Conservation (phyloP, 768 basidiomycete genomes). For the Ramaria sp. region DNA sequence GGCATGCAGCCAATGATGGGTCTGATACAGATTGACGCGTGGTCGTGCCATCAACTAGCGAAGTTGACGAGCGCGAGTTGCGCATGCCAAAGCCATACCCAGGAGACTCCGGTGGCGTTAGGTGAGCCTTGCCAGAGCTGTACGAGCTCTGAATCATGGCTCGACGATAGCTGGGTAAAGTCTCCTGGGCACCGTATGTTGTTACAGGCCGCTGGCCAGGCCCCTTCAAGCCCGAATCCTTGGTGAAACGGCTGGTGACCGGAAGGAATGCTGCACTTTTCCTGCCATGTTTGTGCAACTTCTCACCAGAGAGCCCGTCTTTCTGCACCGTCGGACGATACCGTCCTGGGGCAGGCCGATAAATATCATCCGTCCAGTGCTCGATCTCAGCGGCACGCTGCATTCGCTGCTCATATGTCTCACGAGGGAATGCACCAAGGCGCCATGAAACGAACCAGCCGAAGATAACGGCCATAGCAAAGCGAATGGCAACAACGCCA, state of each 20-base stretch:
- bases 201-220: slow-evolving; percentile 25
- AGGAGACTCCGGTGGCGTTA: slow-evolving; percentile 64
- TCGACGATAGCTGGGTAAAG: slow-evolving; percentile 42
- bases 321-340: slow-evolving; percentile 85
- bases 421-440: slow-evolving; percentile 85
- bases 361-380: slow-evolving; percentile 93
- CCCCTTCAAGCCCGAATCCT: slow-evolving; percentile 47
- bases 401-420: slow-evolving; percentile 90
- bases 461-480: slow-evolving; percentile 94
- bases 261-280: slow-evolving; percentile 29
- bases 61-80: slow-evolving; percentile 74
- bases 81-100: slow-evolving; percentile 31
- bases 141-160: slow-evolving; percentile 35
- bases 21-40: slow-evolving; percentile 12
- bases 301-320: slow-evolving; percentile 39
- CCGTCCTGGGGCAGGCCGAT: slow-evolving; percentile 81
- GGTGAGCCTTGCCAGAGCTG: slow-evolving; percentile 15
- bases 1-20: slow-evolving; percentile 54
- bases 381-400: slow-evolving; percentile 85
- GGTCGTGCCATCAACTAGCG: slow-evolving; percentile 43
- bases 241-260: slow-evolving; percentile 44
- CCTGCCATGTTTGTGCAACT: slow-evolving; percentile 29
- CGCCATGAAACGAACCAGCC: slow-evolving; percentile 98
- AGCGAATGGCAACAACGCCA: slow-evolving; percentile 91
- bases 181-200: slow-evolving; percentile 26